Conservation (phyloP, 306 rosid species). For the Cucumis hystrix region DNA sequence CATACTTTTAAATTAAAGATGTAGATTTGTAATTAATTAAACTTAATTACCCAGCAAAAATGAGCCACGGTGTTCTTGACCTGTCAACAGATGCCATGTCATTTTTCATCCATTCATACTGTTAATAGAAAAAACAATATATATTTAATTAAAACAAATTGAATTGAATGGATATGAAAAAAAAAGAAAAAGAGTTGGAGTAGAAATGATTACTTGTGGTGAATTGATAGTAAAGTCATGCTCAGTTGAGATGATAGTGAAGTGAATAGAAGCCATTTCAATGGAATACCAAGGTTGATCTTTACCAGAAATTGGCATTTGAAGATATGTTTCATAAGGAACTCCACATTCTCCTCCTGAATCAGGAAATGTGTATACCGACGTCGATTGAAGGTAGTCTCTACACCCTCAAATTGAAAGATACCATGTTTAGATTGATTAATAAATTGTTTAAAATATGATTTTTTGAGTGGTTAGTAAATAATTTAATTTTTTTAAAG, state of each 20-base stretch:
- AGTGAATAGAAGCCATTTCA: conserved; percentile 67
- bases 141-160: background rate
- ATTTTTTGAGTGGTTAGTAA: no score
- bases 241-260: conserved; percentile 77
- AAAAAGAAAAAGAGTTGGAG: background rate
- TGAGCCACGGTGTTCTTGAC: conserved; percentile 67
- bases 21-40: background rate
- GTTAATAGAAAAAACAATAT: background rate
- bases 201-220: conserved; percentile 37
- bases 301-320: conserved; percentile 59
- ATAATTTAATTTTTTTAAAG: no score
- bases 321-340: conserved; percentile 74
- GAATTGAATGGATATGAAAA: background rate
- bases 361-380: conserved; percentile 45
- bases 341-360: conserved; percentile 98
- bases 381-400: conserved; percentile 52
- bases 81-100: conserved; percentile 77
- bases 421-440: no score
- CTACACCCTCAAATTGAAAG: conserved; percentile 13
- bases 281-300: conserved; percentile 93
- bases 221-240: conserved; percentile 48
- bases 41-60: conserved; percentile 50
- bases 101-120: conserved; percentile 69
- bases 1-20: background rate
- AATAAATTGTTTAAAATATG: no score